These are phyloP conservation scores for Monosporozyma unispora DNA, from an alignment of 805 yeast genomes.

Conservation along the genomic window DNA sequence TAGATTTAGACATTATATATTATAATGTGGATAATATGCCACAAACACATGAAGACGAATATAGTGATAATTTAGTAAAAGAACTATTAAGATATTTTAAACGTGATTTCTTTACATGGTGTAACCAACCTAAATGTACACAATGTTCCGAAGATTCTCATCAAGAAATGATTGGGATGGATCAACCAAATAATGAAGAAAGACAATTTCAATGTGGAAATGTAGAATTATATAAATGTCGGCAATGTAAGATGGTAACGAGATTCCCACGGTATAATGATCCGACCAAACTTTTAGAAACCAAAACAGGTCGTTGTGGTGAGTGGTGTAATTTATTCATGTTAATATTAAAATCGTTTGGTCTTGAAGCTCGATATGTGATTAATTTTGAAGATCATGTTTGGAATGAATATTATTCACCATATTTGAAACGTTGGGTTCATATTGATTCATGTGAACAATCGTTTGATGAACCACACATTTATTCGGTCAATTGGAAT, in stretches of 20 bases:
- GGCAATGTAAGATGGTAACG: constrained; percentile 36
- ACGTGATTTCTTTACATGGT: constrained; percentile 75
- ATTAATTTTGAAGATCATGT: constrained; percentile 94
- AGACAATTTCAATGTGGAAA: constrained; percentile 39
- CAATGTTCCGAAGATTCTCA: constrained; percentile 37
- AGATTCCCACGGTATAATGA: constrained; percentile 74
- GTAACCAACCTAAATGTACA: constrained; percentile 56
- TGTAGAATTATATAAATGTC: constrained; percentile 60
- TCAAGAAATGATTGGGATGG: constrained; percentile 32
- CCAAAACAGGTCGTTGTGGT: constrained; percentile 79
- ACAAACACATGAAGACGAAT: constrained; percentile 19
- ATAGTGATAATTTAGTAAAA: constrained; percentile 49
- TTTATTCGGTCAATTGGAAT: constrained; percentile 84
- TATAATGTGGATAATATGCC: constrained; percentile 49
- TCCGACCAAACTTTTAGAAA: constrained; percentile 50
- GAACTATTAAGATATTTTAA: constrained; percentile 65
- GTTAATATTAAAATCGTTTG: constrained; percentile 58
- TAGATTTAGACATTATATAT: constrained; percentile 54
- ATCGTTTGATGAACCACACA: constrained; percentile 69
- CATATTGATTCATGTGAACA: constrained; percentile 87
- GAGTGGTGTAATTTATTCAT: constrained; percentile 90
- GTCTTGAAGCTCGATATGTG: constrained; percentile 56
- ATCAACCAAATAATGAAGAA: constrained; percentile 40
- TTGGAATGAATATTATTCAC: constrained; percentile 86
- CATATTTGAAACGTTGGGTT: constrained; percentile 57